Conservation (phyloP, 768 basidiomycete species). For the Auricularia sp. region DNA sequence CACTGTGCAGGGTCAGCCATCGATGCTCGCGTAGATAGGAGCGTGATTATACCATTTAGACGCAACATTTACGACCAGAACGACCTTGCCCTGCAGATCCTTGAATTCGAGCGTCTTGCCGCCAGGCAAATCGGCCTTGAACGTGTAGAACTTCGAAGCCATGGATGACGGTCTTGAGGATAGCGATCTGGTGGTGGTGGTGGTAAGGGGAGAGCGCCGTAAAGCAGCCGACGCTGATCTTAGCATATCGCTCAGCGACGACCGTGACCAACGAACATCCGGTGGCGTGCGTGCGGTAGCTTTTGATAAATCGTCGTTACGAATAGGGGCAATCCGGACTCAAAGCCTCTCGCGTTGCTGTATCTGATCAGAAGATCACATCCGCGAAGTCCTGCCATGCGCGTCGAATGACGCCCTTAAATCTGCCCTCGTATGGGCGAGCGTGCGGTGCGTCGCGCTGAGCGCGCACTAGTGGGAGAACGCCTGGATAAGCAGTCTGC, state of each 20-base stretch:
- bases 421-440: constrained; percentile 36
- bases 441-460: constrained; percentile 23
- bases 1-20: constrained; percentile 31
- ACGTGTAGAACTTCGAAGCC: constrained; percentile 47
- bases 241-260: not conserved
- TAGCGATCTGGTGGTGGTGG: not conserved
- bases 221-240: not conserved
- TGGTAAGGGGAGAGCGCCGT: not conserved
- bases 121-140: constrained; percentile 55
- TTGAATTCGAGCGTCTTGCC: constrained; percentile 50
- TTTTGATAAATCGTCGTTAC: not conserved
- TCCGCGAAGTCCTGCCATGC: not conserved
- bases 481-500: constrained; percentile 33
- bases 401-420: not conserved
- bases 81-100: constrained; percentile 64
- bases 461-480: constrained; percentile 22
- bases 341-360: not conserved
- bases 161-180: not conserved
- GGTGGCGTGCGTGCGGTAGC: not conserved
- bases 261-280: not conserved
- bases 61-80: constrained; percentile 69
- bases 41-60: constrained; percentile 49
- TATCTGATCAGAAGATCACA: not conserved
- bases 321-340: too few relatives aligned
- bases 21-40: not conserved